phyloP scores from a whole-genome alignment of 2,329 filamentous ascomycete genomes.

The Colletotrichum lentis region DNA sequence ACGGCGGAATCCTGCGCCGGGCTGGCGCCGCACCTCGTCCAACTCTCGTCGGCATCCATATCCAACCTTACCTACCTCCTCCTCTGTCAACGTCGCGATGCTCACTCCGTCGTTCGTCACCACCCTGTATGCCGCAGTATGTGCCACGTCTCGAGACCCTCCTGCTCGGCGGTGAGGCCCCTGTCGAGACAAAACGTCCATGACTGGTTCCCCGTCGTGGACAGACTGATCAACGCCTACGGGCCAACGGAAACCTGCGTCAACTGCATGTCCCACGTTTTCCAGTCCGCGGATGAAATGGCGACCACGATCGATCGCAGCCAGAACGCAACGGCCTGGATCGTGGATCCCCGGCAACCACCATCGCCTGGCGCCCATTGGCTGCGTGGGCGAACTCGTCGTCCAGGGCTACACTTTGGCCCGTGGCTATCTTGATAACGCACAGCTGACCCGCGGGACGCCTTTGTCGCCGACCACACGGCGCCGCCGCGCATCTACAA shows the following conservation, averaged over 20 bases:
- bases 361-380: slow-evolving; percentile 38
- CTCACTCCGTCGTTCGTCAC: neutral
- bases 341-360: slow-evolving; percentile 39
- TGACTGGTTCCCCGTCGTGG: slow-evolving; percentile 24
- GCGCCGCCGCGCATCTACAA: slow-evolving; percentile 50
- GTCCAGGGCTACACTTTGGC: slow-evolving; percentile 39
- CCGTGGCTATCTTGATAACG: slow-evolving; percentile 40
- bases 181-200: slow-evolving; percentile 35
- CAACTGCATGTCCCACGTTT: slow-evolving; percentile 10
- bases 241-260: slow-evolving; percentile 39
- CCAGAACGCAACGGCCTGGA: slow-evolving; percentile 30
- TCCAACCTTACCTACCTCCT: neutral
- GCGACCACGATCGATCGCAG: slow-evolving; percentile 17
- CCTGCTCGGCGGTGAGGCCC: slow-evolving; percentile 38
- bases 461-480: slow-evolving; percentile 34
- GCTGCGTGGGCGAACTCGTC: slow-evolving; percentile 42
- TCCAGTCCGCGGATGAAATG: slow-evolving; percentile 1
- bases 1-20: slow-evolving; percentile 37
- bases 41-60: neutral
- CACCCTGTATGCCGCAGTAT: slow-evolving; percentile 19
- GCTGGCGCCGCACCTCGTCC: slow-evolving; percentile 5
- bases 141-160: slow-evolving; percentile 35
- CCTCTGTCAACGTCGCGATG: neutral
- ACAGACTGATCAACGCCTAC: slow-evolving; percentile 36
- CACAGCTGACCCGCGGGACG: slow-evolving; percentile 33